phyloP scores from a whole-genome alignment of 371 early-diverging fungal species.

The Choanephora cucurbitarum region DNA sequence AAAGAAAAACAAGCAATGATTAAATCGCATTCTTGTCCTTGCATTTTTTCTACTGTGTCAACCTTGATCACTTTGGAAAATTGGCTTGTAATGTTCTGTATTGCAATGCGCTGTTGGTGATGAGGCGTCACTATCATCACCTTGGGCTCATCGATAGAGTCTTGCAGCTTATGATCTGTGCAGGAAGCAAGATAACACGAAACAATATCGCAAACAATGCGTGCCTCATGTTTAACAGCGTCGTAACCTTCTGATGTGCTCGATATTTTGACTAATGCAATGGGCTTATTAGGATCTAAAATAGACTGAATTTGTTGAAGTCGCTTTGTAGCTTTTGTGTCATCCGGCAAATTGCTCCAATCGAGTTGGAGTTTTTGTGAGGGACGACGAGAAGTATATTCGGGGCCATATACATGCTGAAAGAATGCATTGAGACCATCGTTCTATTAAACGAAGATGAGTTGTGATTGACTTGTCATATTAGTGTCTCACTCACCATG shows the following conservation, averaged over 20 bases:
- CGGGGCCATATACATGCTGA: conserved; percentile 55
- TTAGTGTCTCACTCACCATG: conserved; percentile 41
- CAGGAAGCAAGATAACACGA: conserved; percentile 32
- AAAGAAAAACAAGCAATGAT: conserved; percentile 58
- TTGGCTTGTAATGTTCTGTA: conserved; percentile 26
- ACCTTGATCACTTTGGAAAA: not conserved
- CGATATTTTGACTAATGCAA: conserved; percentile 42
- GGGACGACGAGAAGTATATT: conserved; percentile 38
- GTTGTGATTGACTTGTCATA: no score
- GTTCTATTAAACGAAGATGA: conserved; percentile 35
- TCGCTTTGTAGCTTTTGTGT: not conserved
- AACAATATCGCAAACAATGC: conserved; percentile 40
- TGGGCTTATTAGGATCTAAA: conserved; percentile 44
- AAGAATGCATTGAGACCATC: conserved; percentile 54
- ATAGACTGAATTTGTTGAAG: conserved; percentile 10
- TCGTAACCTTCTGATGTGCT: conserved; percentile 12
- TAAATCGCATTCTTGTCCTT: conserved; percentile 61
- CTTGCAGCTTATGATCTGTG: conserved; percentile 7
- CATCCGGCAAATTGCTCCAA: conserved; percentile 6
- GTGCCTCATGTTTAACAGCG: conserved; percentile 40
- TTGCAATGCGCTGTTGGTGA: conserved; percentile 53
- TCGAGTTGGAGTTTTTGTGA: conserved; percentile 20
- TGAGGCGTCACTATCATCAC: conserved; percentile 55
- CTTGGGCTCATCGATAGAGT: conserved; percentile 12
- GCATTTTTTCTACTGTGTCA: conserved; percentile 52